Evolutionary conservation across 2,329 filamentous ascomycete genomes (phyloP), one percentile per base, ranked within the genome.

Genomic region (Fusarium sp.): DNA sequence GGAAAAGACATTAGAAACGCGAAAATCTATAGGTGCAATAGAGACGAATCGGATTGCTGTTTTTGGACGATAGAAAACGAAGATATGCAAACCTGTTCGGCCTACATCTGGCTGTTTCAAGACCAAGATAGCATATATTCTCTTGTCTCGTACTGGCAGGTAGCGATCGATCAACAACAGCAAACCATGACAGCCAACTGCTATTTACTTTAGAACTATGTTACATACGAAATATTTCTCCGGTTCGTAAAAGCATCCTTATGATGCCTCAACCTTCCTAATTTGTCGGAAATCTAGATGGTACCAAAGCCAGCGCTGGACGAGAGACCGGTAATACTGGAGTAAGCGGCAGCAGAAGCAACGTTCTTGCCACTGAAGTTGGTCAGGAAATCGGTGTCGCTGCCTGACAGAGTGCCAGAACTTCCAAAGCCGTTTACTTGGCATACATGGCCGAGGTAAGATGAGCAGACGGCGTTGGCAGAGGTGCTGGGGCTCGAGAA

Each of bases 301-400:
- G 80, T 83, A 19, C 86, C 86, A 64, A 87, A 83, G 10, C 86
- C 86, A 69, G 86, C 85, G 38, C 78, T 82, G 53, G 75, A 79
- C 9, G 75, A 73, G 44, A 85, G 81, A n/a, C 75, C 80, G 42
- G 81, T 78, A 63, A 79, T 82, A 19, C 80, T 79, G 19, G 74
- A 74, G 46, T 79, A 79, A n/a, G 81, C 75, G 9, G 72, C 60
- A 15, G 86, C 85, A 60, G 81, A 73, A 11, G 88, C 88, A 70
- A 89, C 78, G 65, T 84, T 86, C 84, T 88, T 87, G 64, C 86
- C 86, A 40, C 80, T 78, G 77, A 89, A 89, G 74, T 85, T 82
- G 58, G 75, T 47, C 56, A 90, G 75, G 80, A 90, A 86, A 49
- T 77, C 79, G 8, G 84, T 83, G 73, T 87, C 85, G 21, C 80